Base-by-base conservation (phyloP, 495 filamentous ascomycete genomes). In the Viridothelium virens region DNA sequence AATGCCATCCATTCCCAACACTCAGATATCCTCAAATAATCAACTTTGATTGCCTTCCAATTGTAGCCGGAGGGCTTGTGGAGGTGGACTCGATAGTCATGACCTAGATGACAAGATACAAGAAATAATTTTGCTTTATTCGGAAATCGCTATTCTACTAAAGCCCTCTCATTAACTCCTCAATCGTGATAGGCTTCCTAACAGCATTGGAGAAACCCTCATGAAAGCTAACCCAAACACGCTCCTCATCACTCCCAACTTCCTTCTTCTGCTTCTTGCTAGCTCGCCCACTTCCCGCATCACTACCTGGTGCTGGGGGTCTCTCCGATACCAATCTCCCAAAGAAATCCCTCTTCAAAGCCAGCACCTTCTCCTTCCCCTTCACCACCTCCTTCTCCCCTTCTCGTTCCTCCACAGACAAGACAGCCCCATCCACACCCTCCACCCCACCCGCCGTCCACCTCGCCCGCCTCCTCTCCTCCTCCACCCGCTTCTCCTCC, bases 141-240 rank as follows among this genome's bases (percentile, higher is more conserved):
- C 38, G 1, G 11, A 31, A 9, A 31, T 39, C 36, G 33, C 34
- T 34, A 56, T 65, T 50, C 62, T 3, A 38, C 41, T 70, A 76
- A 64, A 92, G 77, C 10, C 84, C 87, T 66, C 79, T 81, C 81
- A 98, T 77, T 69, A 98, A 80, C 74, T 98, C 94, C 67, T 86
- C 85, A 77, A 98, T 74, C 47, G 88, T 89, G 67, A 98, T 84
- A 3, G 92, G 91, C 75, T 97, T 97, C 74, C 90, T 84, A 53
- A 98, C 94, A 10, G 94, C 94, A 79, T 97, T 97, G 69, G 90
- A 94, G 74, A 91, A 88, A n/a, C 94, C 94, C 77, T 97, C 94
- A 72, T 97, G 88, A 74, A 89, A 98, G 67, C 87, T 96, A 33
- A 96, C 87, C 93, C 94, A 98, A 11, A 95, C 87, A 73, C 86